Percentiles rank a stretch among this genome's conserved stretches.
Evolutionary conservation across 2,329 filamentous ascomycete species (phyloP).

Genomic region (Neonectria coccinea): DNA sequence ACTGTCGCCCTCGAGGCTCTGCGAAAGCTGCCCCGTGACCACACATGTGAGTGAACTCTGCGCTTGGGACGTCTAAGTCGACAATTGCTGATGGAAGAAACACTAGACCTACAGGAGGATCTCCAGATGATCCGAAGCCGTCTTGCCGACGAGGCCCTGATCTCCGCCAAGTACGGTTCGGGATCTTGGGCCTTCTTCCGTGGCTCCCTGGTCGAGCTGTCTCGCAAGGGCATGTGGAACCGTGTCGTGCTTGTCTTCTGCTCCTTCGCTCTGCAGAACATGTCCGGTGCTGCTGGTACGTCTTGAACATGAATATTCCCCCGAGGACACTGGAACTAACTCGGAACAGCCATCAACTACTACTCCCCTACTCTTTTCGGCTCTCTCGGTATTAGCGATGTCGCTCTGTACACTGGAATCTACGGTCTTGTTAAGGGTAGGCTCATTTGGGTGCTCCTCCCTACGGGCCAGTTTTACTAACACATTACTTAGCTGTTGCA

Average conservation of each 20-base stretch:
- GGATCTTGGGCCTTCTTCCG: conserved; percentile 51
- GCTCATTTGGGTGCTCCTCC: accelerated
- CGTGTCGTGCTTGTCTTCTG: conserved; percentile 53
- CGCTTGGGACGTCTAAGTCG: too few species aligned
- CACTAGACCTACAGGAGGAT: conserved; percentile 59
- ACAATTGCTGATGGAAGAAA: conserved; percentile 13
- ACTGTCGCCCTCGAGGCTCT: conserved; percentile 51
- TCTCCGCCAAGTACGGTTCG: conserved; percentile 49
- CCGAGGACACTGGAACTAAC: conserved; percentile 15
- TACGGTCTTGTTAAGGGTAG: conserved; percentile 59
- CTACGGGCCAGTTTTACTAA: conserved; percentile 11
- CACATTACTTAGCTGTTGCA: conserved; percentile 46
- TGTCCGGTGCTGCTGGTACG: conserved; percentile 54
- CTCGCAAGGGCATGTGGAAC: conserved; percentile 56
- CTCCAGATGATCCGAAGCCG: conserved; percentile 58
- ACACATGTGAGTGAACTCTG: conserved; percentile 45
- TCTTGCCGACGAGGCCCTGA: conserved; percentile 49
- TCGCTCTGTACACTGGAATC: conserved; percentile 62
- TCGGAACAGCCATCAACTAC: conserved; percentile 55
- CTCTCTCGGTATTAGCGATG: conserved; percentile 59
- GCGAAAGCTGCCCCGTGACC: conserved; percentile 57
- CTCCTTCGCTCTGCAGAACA: conserved; percentile 55
- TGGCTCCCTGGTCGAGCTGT: conserved; percentile 51
- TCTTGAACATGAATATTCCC: not conserved
- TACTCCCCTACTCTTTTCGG: conserved; percentile 56